Evolutionary conservation across 2,329 filamentous ascomycete species (phyloP), one percentile per base, ranked within the genome.

Genomic region (Fusarium cicatricum): DNA sequence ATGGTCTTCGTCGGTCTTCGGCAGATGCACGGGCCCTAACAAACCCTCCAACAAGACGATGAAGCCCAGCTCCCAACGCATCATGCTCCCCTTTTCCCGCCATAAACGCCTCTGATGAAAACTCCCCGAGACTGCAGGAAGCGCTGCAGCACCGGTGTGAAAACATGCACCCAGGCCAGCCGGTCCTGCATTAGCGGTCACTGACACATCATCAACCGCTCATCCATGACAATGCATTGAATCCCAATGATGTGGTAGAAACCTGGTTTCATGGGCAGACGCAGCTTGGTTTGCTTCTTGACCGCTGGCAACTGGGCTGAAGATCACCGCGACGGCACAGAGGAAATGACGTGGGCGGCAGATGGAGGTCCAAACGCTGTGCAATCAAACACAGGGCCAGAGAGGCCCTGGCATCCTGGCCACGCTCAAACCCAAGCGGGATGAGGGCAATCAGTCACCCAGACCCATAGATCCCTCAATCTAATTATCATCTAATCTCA

Each of bases 371-470:
- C 16, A n/a, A 21, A 19, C 44, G 38, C 34, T 45, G 32, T 42
- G 39, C 23, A 64, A 52, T 52, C 60, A 52, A 64, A 57, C 57
- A 51, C 45, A 44, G 44, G 41, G 46, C 61, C 36, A 47, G 47
- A 52, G 55, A 26, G 23, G 23, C 23, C 23, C 23, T 10, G 23
- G 23, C 23, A 26, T 45, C 64, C 64, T 40, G 40, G 56, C 50
- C 34, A 67, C 42, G 43, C 52, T 68, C 65, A 68, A 64, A 67
- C 61, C 44, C 61, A 52, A 57, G 56, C 53, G 61, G 65, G 51
- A 68, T 64, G 54, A 64, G 61, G 49, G 36, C 55, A 61, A 52
- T 63, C 52, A 62, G 36, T 38, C n/a, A n/a, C n/a, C n/a, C n/a
- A 53, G 47, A 26, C 40, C 52, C 56, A 54, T 48, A 51, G 32